Base-by-base conservation (phyloP, 495 filamentous ascomycete species). In the Acidomyces sp. region DNA sequence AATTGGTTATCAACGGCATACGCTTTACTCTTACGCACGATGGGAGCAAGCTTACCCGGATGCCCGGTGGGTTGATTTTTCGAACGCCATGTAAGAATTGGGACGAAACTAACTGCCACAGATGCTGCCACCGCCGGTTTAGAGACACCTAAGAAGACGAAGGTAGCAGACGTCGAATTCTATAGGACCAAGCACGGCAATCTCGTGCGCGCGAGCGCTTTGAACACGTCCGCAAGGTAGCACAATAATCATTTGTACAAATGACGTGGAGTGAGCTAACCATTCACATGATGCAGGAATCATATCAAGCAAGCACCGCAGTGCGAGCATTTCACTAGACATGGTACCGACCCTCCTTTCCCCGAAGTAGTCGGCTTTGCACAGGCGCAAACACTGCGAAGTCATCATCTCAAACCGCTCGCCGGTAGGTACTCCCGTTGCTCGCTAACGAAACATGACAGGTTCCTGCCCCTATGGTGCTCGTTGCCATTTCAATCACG, bases 261-360 rank as follows among this genome's bases (percentile, higher is more conserved):
- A 1, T 25, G 25, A 0, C 7, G 13, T 34, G 9, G 25, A 15
- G 6, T 11, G 7, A 0, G 22, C 30, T 53, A 22, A 45, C 36
- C 13, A 21, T 23, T 21, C 10, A 39, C 12, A 30, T 9, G 3
- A 9, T 16, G 9, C 26, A 49, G 41, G 38, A n/a, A n/a, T n/a
- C 28, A 15, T 9, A 24, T 24, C n/a, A 15, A 41, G 75, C 30
- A 78, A 71, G 62, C 88, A 85, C 62, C 71, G 78, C 62, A 75
- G 84, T 96, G 88, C 76, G 85, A 82, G 62, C 72, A 74, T 58
- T 96, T 93, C 57, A 79, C 85, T 61, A 80, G 75, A 65, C 90
- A 84, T 64, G 88, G 88, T 96, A 96, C 66, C 72, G 52, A 15
- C 13, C 51, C 50, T 51, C 60, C 48, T 55, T 40, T 32, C 26